Percentiles rank a stretch among this genome's conserved stretches.
These are phyloP conservation scores for Tulasnella sp. DNA, from an alignment of 768 basidiomycete genomes.

Conservation along the genomic window DNA sequence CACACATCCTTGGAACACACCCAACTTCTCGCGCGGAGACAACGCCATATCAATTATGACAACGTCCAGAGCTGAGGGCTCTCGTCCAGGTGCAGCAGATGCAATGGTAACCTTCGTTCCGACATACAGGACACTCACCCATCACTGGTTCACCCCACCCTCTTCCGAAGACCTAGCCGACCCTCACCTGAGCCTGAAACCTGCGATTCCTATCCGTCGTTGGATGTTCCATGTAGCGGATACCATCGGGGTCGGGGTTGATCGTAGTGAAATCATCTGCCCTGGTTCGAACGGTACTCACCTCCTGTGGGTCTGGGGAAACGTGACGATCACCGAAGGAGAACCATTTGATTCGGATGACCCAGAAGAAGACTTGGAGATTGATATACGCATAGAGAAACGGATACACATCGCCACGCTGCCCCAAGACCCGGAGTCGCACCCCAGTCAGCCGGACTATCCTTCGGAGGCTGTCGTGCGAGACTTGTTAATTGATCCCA, in stretches of 20 bases:
- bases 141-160: slow-evolving; percentile 10
- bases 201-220: slow-evolving; percentile 1
- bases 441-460: neutral
- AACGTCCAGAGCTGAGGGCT: neutral
- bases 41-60: neutral
- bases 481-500: neutral
- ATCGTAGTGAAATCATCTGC: slow-evolving; percentile 8
- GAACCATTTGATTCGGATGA: neutral
- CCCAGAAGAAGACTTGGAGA: neutral
- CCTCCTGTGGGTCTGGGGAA: slow-evolving; percentile 11
- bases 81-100: slow-evolving; percentile 3
- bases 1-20: slow-evolving; percentile 19
- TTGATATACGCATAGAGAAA: neutral
- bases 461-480: slow-evolving; percentile 6
- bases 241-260: neutral
- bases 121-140: slow-evolving; percentile 10
- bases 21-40: neutral
- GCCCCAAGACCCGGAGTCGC: neutral
- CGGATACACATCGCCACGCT: slow-evolving; percentile 1
- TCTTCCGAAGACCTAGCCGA: neutral
- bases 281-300: slow-evolving; percentile 15
- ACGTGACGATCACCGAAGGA: neutral
- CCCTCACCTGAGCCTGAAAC: neutral
- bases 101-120: neutral
- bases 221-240: slow-evolving; percentile 13